Conservation (phyloP, 345 rosid species). For the Passiflora organensis region DNA sequence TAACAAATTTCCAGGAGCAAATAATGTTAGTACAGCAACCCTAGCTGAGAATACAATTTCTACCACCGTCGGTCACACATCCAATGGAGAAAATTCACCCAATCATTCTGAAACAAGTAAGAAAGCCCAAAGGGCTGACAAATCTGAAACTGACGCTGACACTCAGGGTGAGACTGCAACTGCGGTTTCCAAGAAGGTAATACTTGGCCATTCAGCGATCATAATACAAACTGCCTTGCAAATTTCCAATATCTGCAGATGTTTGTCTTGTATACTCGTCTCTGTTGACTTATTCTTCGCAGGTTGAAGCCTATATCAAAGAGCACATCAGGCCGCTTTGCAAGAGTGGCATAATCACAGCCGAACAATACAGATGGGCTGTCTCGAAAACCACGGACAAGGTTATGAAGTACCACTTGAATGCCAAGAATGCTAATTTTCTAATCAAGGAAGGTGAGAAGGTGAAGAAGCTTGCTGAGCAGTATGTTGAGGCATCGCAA, state of each 20-base stretch:
- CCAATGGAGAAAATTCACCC: slow-evolving; percentile 27
- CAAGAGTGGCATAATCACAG: slow-evolving; percentile 75
- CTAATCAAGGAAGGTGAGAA: slow-evolving; percentile 95
- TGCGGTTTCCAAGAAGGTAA: slow-evolving; percentile 67
- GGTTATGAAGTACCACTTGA: slow-evolving; percentile 84
- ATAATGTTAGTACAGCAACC: slow-evolving; percentile 13
- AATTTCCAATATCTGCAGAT: neutral
- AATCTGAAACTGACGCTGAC: slow-evolving; percentile 25
- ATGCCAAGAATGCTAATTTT: slow-evolving; percentile 81
- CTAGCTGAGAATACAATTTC: slow-evolving; percentile 17
- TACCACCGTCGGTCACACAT: slow-evolving; percentile 26
- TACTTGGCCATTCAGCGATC: neutral
- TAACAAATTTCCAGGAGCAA: slow-evolving; percentile 34
- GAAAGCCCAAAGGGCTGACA: slow-evolving; percentile 34
- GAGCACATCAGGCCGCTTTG: slow-evolving; percentile 95
- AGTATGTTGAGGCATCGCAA: slow-evolving; percentile 75
- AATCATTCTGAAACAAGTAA: slow-evolving; percentile 27
- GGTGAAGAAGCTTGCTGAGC: slow-evolving; percentile 94
- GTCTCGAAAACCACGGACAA: slow-evolving; percentile 79
- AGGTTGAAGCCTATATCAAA: slow-evolving; percentile 95
- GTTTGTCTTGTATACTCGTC: neutral
- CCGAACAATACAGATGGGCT: slow-evolving; percentile 88
- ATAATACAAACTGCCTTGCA: neutral
- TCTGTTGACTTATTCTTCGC: slow-evolving; percentile 9
- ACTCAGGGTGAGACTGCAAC: slow-evolving; percentile 30